Conservation (phyloP, 805 yeast genomes). For the Pichia scutulata region DNA sequence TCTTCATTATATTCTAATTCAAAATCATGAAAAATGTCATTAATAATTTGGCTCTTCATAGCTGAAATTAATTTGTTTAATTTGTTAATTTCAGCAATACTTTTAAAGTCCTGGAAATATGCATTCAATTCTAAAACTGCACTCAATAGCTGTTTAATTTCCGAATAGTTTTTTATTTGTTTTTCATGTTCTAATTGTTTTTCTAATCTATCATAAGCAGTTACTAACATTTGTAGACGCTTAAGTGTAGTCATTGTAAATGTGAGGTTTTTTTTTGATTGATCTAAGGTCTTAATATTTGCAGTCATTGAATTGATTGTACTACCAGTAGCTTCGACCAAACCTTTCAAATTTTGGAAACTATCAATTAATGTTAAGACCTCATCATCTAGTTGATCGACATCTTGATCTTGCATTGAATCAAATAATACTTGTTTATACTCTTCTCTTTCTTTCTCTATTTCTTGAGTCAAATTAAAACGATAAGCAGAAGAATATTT, state of each 20-base stretch:
- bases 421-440: constrained; percentile 25
- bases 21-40: constrained; percentile 68
- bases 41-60: constrained; percentile 53
- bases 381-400: constrained; percentile 26
- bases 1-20: constrained; percentile 40
- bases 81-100: constrained; percentile 71
- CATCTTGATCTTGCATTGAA: constrained; percentile 5
- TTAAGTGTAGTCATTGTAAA: constrained; percentile 80
- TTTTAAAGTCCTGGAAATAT: constrained; percentile 72
- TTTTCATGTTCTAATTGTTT: constrained; percentile 31
- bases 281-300: constrained; percentile 71
- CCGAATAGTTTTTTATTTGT: constrained; percentile 32
- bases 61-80: constrained; percentile 52
- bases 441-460: constrained; percentile 31
- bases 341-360: constrained; percentile 38
- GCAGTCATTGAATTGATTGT: constrained; percentile 65
- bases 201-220: constrained; percentile 59
- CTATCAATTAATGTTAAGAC: constrained; percentile 35
- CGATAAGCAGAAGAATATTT: constrained; percentile 46
- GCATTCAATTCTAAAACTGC: constrained; percentile 68
- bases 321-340: constrained; percentile 48
- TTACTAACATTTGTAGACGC: constrained; percentile 77
- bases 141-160: constrained; percentile 52
- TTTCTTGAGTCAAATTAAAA: constrained; percentile 37
- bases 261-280: constrained; percentile 76